A percentile compares a stretch with the other conserved stretches of the same genome.
phyloP scores from a whole-genome alignment of 2,329 filamentous ascomycete genomes.

The Fusarium nisikadoi region DNA sequence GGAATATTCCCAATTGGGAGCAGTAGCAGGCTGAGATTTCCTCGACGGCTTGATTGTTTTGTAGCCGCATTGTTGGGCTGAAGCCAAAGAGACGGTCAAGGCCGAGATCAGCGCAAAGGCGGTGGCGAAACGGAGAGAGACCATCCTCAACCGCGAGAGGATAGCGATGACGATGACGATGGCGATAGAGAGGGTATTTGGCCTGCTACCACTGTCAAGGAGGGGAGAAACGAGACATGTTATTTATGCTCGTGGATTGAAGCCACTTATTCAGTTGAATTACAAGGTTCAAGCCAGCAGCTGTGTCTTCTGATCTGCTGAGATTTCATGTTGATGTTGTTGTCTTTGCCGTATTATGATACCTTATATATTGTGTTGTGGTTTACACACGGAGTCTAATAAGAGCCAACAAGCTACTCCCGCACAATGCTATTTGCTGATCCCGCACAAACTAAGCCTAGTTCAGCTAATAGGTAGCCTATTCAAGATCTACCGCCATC shows the following conservation, averaged over 20 bases:
- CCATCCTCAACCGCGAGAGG: conserved; percentile 18
- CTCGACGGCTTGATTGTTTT: conserved; percentile 47
- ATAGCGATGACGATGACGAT: not conserved
- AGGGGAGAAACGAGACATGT: not conserved
- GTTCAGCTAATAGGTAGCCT: not conserved
- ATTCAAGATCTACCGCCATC: not conserved
- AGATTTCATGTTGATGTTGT: no score
- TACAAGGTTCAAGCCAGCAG: not conserved
- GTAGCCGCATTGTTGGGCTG: conserved; percentile 19
- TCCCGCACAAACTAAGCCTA: no score
- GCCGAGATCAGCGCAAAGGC: conserved; percentile 8
- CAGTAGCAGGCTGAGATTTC: conserved; percentile 52
- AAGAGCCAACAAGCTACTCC: no score
- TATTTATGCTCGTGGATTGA: not conserved
- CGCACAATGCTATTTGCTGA: no score
- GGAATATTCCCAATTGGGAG: conserved; percentile 57
- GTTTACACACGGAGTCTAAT: no score
- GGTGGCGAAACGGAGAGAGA: conserved; percentile 18
- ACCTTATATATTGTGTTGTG: no score
- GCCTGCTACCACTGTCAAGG: not conserved
- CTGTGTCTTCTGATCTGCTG: not conserved
- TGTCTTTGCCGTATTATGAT: no score
- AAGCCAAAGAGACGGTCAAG: conserved; percentile 8
- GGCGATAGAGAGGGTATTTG: not conserved
- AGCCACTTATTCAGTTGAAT: not conserved